Base-by-base conservation (phyloP, 768 basidiomycete genomes). In the Hericium erinaceus region DNA sequence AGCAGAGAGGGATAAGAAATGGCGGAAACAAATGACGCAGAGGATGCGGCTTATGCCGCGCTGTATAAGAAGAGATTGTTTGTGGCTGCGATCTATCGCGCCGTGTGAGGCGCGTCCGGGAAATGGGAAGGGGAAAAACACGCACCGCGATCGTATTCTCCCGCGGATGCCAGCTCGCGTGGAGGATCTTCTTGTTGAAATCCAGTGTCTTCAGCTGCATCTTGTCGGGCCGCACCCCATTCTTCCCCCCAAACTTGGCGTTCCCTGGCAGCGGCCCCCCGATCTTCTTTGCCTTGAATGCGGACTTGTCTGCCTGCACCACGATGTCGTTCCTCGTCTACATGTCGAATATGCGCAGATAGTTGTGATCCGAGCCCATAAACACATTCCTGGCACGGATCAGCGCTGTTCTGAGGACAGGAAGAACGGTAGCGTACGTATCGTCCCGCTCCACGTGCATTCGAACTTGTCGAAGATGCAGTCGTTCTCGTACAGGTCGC, bases 381-480 rank as follows among this genome's bases (percentile, higher is more conserved):
- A 99, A 77, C 59, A 98, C 93, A 71, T 95, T 86, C 67, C 97
- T 98, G 66, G 10, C 11, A 48, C 22, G 4, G 9, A 40, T 54
- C 13, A 48, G 15, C 24, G 20, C 3, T 11, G n/a, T n/a, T n/a
- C n/a, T n/a, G n/a, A n/a, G n/a, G n/a, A n/a, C n/a, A 55, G 8
- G 51, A 50, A 56, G 57, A 18, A 75, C 77, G 9, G 64, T 64
- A 58, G 84, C 95, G 72, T 73, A 86, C 97, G 85, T 85, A 69
- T 91, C 95, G 68, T 97, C 91, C 97, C 97, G 62, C 90, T 89
- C 89, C 94, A 99, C 22, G 92, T 88, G 70, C 97, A 98, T 74
- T 99, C 97, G 65, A 98, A 99, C 73, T 98, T 98, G 79, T 99
- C 97, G 70, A 98, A 99, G 67, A 99, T 99, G 73, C 97, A 98